phyloP scores from a whole-genome alignment of 2,329 filamentous ascomycete species.

The Microdochium paspali region DNA sequence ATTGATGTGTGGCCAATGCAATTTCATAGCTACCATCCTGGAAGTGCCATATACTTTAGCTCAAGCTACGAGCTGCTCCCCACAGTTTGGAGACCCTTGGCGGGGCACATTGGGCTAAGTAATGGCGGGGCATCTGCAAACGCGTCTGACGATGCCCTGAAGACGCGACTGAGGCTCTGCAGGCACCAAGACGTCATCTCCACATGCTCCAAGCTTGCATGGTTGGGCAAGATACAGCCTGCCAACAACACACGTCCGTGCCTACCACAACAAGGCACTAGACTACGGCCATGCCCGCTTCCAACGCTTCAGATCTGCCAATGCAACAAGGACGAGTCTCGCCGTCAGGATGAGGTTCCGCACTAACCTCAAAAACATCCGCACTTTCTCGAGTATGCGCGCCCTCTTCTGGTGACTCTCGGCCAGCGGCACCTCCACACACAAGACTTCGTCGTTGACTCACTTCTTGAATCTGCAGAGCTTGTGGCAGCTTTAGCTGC shows the following conservation, averaged over 20 bases:
- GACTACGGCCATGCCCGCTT: not conserved
- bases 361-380: constrained; percentile 56
- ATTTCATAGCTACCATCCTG: too few species aligned
- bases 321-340: constrained; percentile 6
- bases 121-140: not conserved
- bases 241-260: too few species aligned
- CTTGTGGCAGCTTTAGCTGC: constrained; percentile 55
- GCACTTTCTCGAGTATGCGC: constrained; percentile 52
- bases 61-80: too few species aligned
- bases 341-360: constrained; percentile 51
- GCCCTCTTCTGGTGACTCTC: not conserved
- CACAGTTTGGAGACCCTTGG: not conserved
- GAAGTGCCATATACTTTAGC: too few species aligned
- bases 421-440: too few species aligned
- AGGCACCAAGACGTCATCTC: not conserved
- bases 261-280: too few species aligned
- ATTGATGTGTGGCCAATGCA: too few species aligned
- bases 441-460: too few species aligned
- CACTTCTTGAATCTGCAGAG: constrained; percentile 31
- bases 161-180: not conserved
- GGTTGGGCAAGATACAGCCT: too few species aligned
- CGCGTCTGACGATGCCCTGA: not conserved
- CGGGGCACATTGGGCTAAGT: not conserved
- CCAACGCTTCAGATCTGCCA: constrained; percentile 4
- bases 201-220: not conserved